Evolutionary conservation across 2,329 filamentous ascomycete species (phyloP), one percentile per base, ranked within the genome.

Genomic region (Neopestalotiopsis rosae): DNA sequence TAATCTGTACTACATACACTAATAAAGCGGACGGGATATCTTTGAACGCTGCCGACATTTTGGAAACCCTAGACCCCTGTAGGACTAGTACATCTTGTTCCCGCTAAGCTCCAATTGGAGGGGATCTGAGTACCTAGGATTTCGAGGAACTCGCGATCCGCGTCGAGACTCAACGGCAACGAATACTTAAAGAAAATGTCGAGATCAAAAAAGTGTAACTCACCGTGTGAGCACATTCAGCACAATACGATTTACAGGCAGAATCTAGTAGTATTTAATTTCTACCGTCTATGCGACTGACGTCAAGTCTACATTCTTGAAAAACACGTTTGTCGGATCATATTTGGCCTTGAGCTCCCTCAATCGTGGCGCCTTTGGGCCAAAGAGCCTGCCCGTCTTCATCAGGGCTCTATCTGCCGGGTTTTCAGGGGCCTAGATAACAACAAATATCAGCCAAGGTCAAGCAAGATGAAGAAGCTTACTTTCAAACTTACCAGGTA

Each of bases 271-370:
- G n/a, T 20, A 10, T n/a, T 10, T 52, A 2, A 20, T 9, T 7
- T 38, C 34, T 38, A 38, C 34, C 34, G 1, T 38, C 32, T 62
- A 24, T 30, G 30, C 59, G 17, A 38, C 17, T 2, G 61, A 17
- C 40, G 40, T 49, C 38, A 64, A 32, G 40, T 64, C 40, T 17
- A 64, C 61, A n/a, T 64, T 64, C 74, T 78, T 80, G 38, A 76
- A 69, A 69, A 81, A 81, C 10, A 79, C 71, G 67, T 81, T 79
- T 3, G 70, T 69, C 3, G 76, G 76, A 67, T 82, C 79, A 57
- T 76, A 81, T 66, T 72, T 78, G 13, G 61, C 71, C 75, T 82
- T 80, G 67, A 82, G 63, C 69, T 76, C 74, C 66, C 69, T 72
- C 64, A 81, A 66, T 20, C 77, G 71, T 14, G 71, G 56, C 7